Evolutionary conservation across 1,139 yeast species (phyloP).

Genomic region (Yamadazyma spencermartinsiae): DNA sequence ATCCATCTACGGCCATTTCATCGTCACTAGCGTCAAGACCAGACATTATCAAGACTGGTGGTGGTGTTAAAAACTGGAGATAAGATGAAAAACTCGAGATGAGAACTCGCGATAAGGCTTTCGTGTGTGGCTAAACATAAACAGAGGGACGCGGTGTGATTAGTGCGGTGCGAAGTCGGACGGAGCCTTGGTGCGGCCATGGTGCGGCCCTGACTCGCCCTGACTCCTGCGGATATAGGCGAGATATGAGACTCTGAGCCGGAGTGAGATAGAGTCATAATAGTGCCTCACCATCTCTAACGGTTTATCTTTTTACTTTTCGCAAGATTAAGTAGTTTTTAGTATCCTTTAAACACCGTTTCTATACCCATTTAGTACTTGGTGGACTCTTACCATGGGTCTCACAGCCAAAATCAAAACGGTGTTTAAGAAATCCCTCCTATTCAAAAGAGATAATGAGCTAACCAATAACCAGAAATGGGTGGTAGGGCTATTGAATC

Average conservation of each 20-base stretch:
- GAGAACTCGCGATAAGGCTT: too few species aligned
- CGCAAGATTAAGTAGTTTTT: neutral
- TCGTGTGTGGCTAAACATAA: too few species aligned
- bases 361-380: neutral
- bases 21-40: slow-evolving; percentile 5
- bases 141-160: too few species aligned
- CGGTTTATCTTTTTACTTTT: neutral
- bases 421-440: slow-evolving; percentile 4
- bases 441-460: slow-evolving; percentile 14
- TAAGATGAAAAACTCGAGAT: neutral
- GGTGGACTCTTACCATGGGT: neutral
- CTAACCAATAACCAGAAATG: slow-evolving; percentile 48
- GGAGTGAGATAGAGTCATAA: slow-evolving; percentile 1
- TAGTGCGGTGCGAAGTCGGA: too few species aligned
- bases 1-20: slow-evolving; percentile 3
- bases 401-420: neutral
- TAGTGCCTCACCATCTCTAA: neutral
- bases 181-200: too few species aligned
- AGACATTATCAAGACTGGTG: neutral
- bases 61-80: neutral
- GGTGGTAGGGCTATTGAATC: slow-evolving; percentile 73
- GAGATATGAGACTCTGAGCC: neutral
- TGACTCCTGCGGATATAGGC: neutral
- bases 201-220: too few species aligned
- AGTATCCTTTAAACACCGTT: neutral